Percentiles rank a stretch among this genome's conserved stretches.
Evolutionary conservation across 495 filamentous ascomycete species (phyloP).

Genomic region (Aspergillus funiculosus): DNA sequence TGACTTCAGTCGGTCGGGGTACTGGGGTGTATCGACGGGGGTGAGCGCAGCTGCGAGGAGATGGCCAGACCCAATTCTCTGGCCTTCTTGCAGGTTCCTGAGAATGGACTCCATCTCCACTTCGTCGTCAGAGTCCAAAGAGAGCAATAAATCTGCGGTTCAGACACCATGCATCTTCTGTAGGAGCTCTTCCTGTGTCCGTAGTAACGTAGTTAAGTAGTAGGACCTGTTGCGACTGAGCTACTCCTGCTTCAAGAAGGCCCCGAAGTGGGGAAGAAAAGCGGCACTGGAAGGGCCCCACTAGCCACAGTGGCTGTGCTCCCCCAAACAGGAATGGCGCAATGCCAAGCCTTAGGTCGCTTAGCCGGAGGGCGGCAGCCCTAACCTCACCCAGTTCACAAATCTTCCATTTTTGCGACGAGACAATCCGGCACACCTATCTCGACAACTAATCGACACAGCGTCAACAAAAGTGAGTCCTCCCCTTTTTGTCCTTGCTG

Average conservation of each 20-base stretch:
- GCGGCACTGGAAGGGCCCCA: constrained; percentile 2
- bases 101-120: constrained; percentile 57
- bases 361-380: constrained; percentile 46
- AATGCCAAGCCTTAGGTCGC: constrained; percentile 33
- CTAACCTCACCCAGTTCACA: constrained; percentile 46
- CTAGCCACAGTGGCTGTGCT: constrained; percentile 19
- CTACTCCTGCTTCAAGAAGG: constrained; percentile 5
- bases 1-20: constrained; percentile 52
- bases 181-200: no score
- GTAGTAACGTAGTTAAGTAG: no score
- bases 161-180: constrained; percentile 2
- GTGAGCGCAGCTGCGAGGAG: constrained; percentile 63
- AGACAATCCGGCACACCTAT: constrained; percentile 35
- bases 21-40: constrained; percentile 52
- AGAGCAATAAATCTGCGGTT: not conserved
- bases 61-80: constrained; percentile 52
- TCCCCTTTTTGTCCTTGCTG: not conserved
- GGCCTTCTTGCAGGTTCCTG: constrained; percentile 55
- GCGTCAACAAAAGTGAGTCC: constrained; percentile 51
- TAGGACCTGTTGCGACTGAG: no score
- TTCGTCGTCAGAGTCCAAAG: not conserved
- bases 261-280: constrained; percentile 12
- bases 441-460: constrained; percentile 48
- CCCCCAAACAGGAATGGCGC: constrained; percentile 25
- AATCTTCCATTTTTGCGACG: constrained; percentile 41